Evolutionary conservation across 768 basidiomycete species (phyloP), one percentile per base, ranked within the genome.

Genomic region (Mycena olivaceomarginata): DNA sequence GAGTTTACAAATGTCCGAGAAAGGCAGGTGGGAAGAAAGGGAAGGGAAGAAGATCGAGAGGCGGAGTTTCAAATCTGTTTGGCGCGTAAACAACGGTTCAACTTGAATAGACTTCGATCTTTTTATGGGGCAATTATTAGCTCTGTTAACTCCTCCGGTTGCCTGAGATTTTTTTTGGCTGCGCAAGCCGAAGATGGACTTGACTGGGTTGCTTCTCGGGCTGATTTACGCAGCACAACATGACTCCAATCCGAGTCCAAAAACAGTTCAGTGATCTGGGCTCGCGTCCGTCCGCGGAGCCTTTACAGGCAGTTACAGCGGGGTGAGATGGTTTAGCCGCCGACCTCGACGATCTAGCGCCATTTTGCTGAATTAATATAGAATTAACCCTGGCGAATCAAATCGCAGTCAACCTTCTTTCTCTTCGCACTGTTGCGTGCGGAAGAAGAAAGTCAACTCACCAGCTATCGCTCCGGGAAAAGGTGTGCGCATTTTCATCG

Each of bases 1-100:
- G n/a, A n/a, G 51, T 53, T 53, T n/a, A n/a, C 31, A 53, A 53
- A 48, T 2, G 18, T 53, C 51, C 51, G 2, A n/a, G 51, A 53
- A 53, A 53, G 51, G 51, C 51, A 53, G 22, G 25, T 13, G 22
- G 25, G 56, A 57, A 57, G 56, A 22, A 56, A 57, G 51, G 22
- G 25, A 25, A 57, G 25, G 56, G n/a, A 56, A 57, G 51, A 53
- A 22, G 51, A 53, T n/a, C 11, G 1, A 10, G 20, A 53, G 18
- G 51, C 56, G 56, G 56, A 57, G 56, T 57, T 57, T 57, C 10
- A 57, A 57, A 25, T 25, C 56, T 25, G 56, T 57, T 57, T 57
- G 22, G 11, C 56, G 56, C 22, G 25, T 57, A 25, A 57, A 57
- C 56, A 25, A 57, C 12, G 11, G 56, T 57, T 57, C 56, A 57